Evolutionary conservation across 768 basidiomycete species (phyloP).

Genomic region (Kwoniella sp.): DNA sequence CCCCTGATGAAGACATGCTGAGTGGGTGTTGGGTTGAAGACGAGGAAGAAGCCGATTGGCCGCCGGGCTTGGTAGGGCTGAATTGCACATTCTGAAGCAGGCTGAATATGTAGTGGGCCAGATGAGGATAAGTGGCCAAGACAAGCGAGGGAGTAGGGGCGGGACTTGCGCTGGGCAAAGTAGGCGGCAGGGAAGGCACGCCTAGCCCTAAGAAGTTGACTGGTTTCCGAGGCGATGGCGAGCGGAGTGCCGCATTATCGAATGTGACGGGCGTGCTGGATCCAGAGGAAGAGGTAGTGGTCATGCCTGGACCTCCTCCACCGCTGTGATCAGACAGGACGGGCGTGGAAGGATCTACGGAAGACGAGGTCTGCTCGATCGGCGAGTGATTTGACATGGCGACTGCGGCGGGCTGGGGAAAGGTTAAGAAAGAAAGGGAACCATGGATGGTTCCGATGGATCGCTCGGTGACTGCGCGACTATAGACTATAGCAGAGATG

Average conservation of each 20-base stretch:
- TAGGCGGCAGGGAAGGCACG: conserved; percentile 14
- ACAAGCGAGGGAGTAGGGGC: conserved; percentile 26
- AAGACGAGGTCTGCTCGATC: background rate
- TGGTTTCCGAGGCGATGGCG: conserved; percentile 20
- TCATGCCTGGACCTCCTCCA: conserved; percentile 10
- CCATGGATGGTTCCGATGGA: background rate
- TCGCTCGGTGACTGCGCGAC: background rate
- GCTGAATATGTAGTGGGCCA: conserved; percentile 46
- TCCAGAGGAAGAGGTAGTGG: conserved; percentile 1
- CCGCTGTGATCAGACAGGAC: background rate
- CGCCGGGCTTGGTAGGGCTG: conserved; percentile 26
- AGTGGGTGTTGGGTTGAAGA: conserved; percentile 45
- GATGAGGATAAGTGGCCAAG: conserved; percentile 40
- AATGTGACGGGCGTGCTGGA: conserved; percentile 3
- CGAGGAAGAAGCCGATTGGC: background rate
- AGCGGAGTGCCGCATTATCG: conserved; percentile 14
- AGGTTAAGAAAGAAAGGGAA: background rate
- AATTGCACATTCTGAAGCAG: conserved; percentile 30
- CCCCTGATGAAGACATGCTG: conserved; percentile 50
- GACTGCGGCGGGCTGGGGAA: background rate
- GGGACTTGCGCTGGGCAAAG: conserved; percentile 12
- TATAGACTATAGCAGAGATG: background rate
- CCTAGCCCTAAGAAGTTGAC: conserved; percentile 15
- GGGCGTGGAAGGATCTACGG: conserved; percentile 2
- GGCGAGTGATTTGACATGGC: background rate